A percentile compares a stretch with the other conserved stretches of the same genome.
Conservation (phyloP, 768 basidiomycete genomes). For the Pleurotus djamor region DNA sequence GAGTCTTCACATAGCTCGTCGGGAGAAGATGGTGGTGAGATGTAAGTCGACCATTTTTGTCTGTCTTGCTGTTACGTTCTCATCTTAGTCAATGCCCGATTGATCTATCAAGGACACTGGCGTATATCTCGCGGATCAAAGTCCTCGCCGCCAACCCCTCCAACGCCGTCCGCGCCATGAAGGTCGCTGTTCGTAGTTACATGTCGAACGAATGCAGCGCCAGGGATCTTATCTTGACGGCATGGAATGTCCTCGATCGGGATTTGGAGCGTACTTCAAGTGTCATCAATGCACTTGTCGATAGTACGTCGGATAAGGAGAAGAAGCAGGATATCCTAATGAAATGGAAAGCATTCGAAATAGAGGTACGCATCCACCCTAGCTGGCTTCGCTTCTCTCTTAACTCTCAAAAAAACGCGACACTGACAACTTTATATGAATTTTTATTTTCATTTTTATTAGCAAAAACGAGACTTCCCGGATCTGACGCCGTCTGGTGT, state of each 20-base stretch:
- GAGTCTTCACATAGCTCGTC: conserved; percentile 29
- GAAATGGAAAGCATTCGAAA: conserved; percentile 82
- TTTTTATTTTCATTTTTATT: conserved; percentile 5
- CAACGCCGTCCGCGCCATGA: conserved; percentile 59
- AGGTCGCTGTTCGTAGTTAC: conserved; percentile 79
- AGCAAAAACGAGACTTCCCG: conserved; percentile 89
- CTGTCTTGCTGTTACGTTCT: background rate
- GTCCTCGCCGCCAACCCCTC: conserved; percentile 54
- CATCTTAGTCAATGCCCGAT: background rate
- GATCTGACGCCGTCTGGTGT: conserved; percentile 59
- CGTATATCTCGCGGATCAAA: conserved; percentile 64
- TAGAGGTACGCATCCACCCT: too few species aligned
- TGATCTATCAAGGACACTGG: conserved; percentile 42
- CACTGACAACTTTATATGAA: too few species aligned
- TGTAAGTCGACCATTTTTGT: conserved; percentile 36
- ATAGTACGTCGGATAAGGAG: conserved; percentile 79
- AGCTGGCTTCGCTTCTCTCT: too few species aligned
- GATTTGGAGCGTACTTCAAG: conserved; percentile 71
- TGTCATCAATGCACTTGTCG: conserved; percentile 70
- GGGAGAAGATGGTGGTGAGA: conserved; percentile 46
- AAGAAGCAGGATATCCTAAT: conserved; percentile 74
- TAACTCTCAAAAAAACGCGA: too few species aligned
- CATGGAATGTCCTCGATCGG: conserved; percentile 65
- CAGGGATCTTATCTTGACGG: conserved; percentile 81
- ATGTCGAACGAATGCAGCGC: conserved; percentile 74